Conservation (phyloP, 2,329 filamentous ascomycete genomes). For the Aspergillus ustus region DNA sequence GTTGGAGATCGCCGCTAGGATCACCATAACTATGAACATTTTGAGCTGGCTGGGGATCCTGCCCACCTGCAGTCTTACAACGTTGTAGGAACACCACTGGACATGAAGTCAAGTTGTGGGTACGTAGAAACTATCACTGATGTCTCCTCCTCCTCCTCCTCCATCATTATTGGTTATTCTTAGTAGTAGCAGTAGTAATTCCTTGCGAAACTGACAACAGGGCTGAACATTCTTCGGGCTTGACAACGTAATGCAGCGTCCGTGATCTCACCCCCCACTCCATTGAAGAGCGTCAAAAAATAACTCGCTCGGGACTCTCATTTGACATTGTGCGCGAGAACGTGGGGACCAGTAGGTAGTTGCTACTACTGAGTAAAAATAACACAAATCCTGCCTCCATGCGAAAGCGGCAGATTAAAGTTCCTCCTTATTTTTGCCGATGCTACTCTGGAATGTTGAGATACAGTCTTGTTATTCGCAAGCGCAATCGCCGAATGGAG, state of each 20-base stretch:
- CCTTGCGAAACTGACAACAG: not conserved
- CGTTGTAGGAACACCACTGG: too few relatives aligned
- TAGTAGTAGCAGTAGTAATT: too few relatives aligned
- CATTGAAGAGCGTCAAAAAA: not conserved
- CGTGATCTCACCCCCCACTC: too few relatives aligned
- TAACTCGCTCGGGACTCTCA: not conserved
- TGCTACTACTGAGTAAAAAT: not conserved
- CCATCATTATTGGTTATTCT: too few relatives aligned
- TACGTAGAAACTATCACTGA: not conserved
- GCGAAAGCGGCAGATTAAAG: not conserved
- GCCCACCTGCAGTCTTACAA: not conserved
- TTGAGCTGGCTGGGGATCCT: conserved; percentile 9
- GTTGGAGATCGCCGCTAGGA: conserved; percentile 39
- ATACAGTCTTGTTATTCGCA: not conserved
- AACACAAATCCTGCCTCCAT: not conserved
- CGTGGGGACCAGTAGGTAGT: not conserved
- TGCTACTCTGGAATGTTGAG: not conserved
- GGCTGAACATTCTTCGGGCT: not conserved
- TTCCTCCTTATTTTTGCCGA: too few relatives aligned
- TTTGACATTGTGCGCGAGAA: not conserved
- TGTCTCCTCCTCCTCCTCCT: too few relatives aligned
- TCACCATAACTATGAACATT: conserved; percentile 28
- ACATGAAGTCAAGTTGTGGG: not conserved
- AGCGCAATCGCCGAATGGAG: not conserved
- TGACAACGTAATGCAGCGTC: not conserved